Conservation (phyloP, 192 early-diverging fungal species). For the Helicostylum pulchrum region DNA sequence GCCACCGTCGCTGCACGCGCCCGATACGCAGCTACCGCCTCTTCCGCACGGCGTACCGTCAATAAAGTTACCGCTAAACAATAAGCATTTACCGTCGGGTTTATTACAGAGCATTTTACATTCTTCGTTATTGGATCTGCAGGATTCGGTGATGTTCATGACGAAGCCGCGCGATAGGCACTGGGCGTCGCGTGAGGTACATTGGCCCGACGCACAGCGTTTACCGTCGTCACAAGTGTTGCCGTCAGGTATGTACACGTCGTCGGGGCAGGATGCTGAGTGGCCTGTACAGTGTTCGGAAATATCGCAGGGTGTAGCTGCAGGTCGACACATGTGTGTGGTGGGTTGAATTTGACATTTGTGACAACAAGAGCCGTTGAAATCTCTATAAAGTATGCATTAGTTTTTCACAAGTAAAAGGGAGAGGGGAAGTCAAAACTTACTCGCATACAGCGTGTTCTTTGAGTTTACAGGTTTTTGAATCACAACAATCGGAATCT, state of each 20-base stretch:
- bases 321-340: slow-evolving; percentile 66
- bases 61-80: slow-evolving; percentile 60
- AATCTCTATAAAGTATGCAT: slow-evolving; percentile 44
- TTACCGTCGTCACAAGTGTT: slow-evolving; percentile 54
- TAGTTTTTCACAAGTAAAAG: too few relatives aligned
- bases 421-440: background rate
- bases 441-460: slow-evolving; percentile 67
- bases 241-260: slow-evolving; percentile 64
- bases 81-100: slow-evolving; percentile 49
- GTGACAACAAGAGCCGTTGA: slow-evolving; percentile 81
- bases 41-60: slow-evolving; percentile 71
- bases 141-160: slow-evolving; percentile 51
- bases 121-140: slow-evolving; percentile 48
- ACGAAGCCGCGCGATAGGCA: slow-evolving; percentile 55
- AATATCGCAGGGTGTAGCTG: slow-evolving; percentile 78
- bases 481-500: slow-evolving; percentile 81
- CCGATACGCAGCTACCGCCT: slow-evolving; percentile 56
- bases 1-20: slow-evolving; percentile 32
- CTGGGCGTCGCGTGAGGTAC: slow-evolving; percentile 71
- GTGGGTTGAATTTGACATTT: slow-evolving; percentile 59
- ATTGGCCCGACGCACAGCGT: slow-evolving; percentile 67
- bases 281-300: slow-evolving; percentile 75
- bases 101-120: slow-evolving; percentile 66
- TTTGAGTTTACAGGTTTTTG: slow-evolving; percentile 77
- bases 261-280: slow-evolving; percentile 65